Percentiles rank a stretch among this genome's conserved stretches.
These are phyloP conservation scores for Pythium dissimile DNA, from an alignment of 352 stramenopile genomes.

Conservation along the genomic window DNA sequence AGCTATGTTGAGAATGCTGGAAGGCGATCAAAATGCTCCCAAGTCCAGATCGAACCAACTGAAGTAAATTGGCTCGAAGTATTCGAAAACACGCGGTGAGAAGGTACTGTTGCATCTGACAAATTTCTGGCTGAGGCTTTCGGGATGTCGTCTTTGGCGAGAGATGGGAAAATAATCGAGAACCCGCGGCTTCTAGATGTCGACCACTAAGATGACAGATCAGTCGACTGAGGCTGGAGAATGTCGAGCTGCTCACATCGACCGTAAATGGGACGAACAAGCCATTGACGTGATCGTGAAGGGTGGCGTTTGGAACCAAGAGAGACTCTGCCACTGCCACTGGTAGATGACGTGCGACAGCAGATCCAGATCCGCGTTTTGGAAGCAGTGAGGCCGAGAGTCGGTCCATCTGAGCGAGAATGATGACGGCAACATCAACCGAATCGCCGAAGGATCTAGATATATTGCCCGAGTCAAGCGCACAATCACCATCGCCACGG, in stretches of 20 bases:
- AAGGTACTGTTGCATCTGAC: conserved; percentile 3
- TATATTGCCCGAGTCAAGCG: background rate
- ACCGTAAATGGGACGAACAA: conserved; percentile 4
- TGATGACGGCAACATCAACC: conserved; percentile 40
- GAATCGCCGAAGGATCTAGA: conserved; percentile 15
- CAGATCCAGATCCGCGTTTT: conserved; percentile 19
- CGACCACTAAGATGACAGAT: conserved; percentile 29
- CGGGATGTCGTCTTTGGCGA: too few relatives aligned
- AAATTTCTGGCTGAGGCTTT: background rate
- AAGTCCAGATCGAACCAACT: background rate
- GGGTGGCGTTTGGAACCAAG: background rate
- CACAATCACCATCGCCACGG: background rate
- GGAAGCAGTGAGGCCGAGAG: conserved; percentile 47
- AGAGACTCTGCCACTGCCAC: background rate
- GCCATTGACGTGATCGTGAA: background rate
- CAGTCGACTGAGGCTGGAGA: conserved; percentile 35
- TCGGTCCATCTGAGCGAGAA: conserved; percentile 81
- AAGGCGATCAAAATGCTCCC: background rate
- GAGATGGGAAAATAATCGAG: background rate
- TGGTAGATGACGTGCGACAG: background rate
- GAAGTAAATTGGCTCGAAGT: background rate
- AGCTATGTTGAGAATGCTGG: background rate
- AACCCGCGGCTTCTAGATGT: background rate
- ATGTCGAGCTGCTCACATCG: conserved; percentile 23
- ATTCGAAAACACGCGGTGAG: background rate